Percentiles rank a stretch among this genome's conserved stretches.
Evolutionary conservation across 108 stramenopile species (phyloP).

Genomic region (Cyclotella baltica): DNA sequence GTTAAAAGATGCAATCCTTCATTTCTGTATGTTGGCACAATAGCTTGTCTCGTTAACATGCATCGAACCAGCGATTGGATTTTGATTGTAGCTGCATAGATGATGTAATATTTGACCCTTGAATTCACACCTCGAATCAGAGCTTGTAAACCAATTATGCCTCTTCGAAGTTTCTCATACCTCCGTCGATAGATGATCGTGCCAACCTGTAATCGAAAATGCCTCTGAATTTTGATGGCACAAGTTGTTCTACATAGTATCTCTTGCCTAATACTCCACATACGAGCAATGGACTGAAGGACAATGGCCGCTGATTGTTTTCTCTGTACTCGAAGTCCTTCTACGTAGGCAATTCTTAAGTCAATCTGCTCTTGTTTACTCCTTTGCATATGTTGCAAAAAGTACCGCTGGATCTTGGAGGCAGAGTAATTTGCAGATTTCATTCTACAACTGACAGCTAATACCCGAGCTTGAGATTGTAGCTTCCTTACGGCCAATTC

Average conservation of each 20-base stretch:
- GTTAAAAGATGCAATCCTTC: neutral
- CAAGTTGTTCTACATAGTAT: no score
- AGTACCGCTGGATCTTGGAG: no score
- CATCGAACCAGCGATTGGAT: constrained; percentile 12
- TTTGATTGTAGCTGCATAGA: constrained; percentile 27
- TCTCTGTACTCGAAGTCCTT: no score
- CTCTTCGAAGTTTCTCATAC: neutral
- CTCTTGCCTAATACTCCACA: no score
- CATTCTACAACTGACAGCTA: no score
- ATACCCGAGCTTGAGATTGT: constrained; percentile 13
- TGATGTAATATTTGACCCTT: neutral
- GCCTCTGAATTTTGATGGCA: neutral
- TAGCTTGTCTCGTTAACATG: neutral
- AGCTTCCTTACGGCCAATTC: constrained; percentile 1
- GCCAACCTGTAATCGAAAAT: no score
- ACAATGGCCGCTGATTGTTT: no score
- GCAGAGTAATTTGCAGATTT: no score
- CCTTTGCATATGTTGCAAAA: no score
- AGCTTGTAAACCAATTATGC: constrained; percentile 1
- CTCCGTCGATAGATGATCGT: neutral
- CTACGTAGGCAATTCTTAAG: no score
- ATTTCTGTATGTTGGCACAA: neutral
- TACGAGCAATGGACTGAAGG: no score
- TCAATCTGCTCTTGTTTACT: no score
- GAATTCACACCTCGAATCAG: neutral